Evolutionary conservation across 257 asterid species (phyloP), one percentile per base, ranked within the genome.

Genomic region (Solanum pinnatisectum): DNA sequence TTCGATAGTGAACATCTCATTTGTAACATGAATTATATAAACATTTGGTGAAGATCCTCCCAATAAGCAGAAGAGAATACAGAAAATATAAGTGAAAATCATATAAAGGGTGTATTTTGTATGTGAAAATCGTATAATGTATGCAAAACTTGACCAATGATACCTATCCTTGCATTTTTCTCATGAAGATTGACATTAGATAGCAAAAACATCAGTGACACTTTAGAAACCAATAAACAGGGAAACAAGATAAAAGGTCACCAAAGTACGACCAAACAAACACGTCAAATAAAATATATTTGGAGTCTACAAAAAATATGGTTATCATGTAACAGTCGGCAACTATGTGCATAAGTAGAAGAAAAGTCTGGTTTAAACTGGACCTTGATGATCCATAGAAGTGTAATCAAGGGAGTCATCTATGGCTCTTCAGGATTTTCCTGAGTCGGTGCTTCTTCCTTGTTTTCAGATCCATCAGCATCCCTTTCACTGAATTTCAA

Each of bases 401-500:
- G 85, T 27, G 40, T 32, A 15, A 81, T 46, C 30, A 16, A 30
- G 10, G 42, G 68, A 27, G 42, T 46, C 15, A n/a, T 78, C 89
- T 91, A 93, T 8, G 91, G 86, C 30, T 85, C 90, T 88, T 88
- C 89, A 72, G 90, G 84, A 46, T 85, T 90, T 86, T 90, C 90
- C 67, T 88, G 90, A 0, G 87, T 88, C 1, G 83, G 40, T 63
- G 59, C 90, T 67, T 93, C 92, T 23, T 87, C 88, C 71, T 83
- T 84, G 30, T 91, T 87, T 86, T 87, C 91, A 33, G 95, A 89
- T 86, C 88, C 88, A 59, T 86, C 93, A 5, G 84, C 70, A 81
- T 87, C 88, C 91, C 68, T 93, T 84, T 92, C 96, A n/a, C 98
- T 95, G 84, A 94, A 87, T 85, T 93, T 95, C 93, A 96, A 86